Percentiles rank a stretch among this genome's conserved stretches.
Evolutionary conservation across 2,329 filamentous ascomycete species (phyloP).

Genomic region (Penicillium sp.): DNA sequence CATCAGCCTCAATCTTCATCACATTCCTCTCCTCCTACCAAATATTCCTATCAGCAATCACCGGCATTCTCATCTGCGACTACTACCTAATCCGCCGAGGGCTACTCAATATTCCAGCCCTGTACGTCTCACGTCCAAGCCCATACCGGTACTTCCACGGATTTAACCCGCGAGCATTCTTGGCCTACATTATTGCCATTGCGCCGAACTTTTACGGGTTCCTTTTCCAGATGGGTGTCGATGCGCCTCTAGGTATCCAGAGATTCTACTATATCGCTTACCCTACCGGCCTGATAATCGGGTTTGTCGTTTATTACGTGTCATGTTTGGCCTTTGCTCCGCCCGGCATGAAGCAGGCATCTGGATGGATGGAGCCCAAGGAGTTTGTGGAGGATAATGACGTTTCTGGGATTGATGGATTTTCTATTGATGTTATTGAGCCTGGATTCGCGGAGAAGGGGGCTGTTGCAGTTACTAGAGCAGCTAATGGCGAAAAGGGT

Average conservation of each 20-base stretch:
- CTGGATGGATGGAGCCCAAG: slow-evolving; percentile 30
- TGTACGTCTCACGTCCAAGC: slow-evolving; percentile 27
- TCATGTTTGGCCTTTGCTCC: slow-evolving; percentile 6
- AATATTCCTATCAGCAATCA: slow-evolving; percentile 33
- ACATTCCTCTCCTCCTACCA: slow-evolving; percentile 39
- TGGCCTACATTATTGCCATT: slow-evolving; percentile 32
- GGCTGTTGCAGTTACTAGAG: neutral
- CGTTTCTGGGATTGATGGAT: neutral
- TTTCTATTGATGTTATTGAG: neutral
- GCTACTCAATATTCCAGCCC: slow-evolving; percentile 29
- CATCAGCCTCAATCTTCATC: slow-evolving; percentile 32
- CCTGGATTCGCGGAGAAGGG: neutral
- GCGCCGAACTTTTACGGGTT: slow-evolving; percentile 39
- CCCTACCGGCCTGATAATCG: slow-evolving; percentile 41
- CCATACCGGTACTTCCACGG: slow-evolving; percentile 31
- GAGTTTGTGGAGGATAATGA: slow-evolving; percentile 29
- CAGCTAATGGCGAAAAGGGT: neutral
- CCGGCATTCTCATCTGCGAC: slow-evolving; percentile 37
- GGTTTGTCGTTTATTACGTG: slow-evolving; percentile 14
- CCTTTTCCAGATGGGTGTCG: slow-evolving; percentile 36
- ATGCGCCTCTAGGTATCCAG: slow-evolving; percentile 22
- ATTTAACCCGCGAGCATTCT: slow-evolving; percentile 30
- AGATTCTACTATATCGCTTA: slow-evolving; percentile 51
- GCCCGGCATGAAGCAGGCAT: slow-evolving; percentile 4
- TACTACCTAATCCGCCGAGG: slow-evolving; percentile 38